Evolutionary conservation across 495 filamentous ascomycete species (phyloP).

Genomic region (Neurospora sp.): DNA sequence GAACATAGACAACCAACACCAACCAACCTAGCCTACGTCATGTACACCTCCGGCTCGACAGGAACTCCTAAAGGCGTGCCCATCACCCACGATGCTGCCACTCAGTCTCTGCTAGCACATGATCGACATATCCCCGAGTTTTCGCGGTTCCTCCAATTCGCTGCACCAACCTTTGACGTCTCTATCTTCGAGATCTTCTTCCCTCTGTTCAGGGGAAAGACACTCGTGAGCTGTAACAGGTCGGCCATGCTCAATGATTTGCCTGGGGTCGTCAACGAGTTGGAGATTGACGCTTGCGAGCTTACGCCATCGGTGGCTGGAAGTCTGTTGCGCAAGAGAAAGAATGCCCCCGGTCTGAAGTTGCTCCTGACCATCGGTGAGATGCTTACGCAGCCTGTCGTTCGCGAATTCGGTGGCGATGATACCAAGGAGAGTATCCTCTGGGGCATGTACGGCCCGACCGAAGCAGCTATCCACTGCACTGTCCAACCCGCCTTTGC

Average conservation of each 20-base stretch:
- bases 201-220: slow-evolving; percentile 56
- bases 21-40: slow-evolving; percentile 64
- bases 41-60: slow-evolving; percentile 87
- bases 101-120: slow-evolving; percentile 69
- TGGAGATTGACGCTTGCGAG: slow-evolving; percentile 71
- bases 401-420: slow-evolving; percentile 59
- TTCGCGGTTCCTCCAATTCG: slow-evolving; percentile 73
- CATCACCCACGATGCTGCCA: slow-evolving; percentile 64
- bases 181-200: slow-evolving; percentile 88
- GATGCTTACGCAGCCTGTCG: slow-evolving; percentile 64
- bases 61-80: slow-evolving; percentile 81
- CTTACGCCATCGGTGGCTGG: slow-evolving; percentile 73
- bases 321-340: slow-evolving; percentile 50
- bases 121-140: slow-evolving; percentile 62
- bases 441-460: slow-evolving; percentile 82
- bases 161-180: slow-evolving; percentile 79
- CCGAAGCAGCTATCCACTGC: slow-evolving; percentile 71
- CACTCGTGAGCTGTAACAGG: slow-evolving; percentile 58
- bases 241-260: slow-evolving; percentile 59
- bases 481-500: slow-evolving; percentile 30
- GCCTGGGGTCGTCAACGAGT: slow-evolving; percentile 45
- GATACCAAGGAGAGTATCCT: slow-evolving; percentile 41
- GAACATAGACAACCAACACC: slow-evolving; percentile 9
- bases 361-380: slow-evolving; percentile 76
- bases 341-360: slow-evolving; percentile 49